Evolutionary conservation across 441 rosid species (phyloP).

Genomic region (Gossypium aridum): DNA sequence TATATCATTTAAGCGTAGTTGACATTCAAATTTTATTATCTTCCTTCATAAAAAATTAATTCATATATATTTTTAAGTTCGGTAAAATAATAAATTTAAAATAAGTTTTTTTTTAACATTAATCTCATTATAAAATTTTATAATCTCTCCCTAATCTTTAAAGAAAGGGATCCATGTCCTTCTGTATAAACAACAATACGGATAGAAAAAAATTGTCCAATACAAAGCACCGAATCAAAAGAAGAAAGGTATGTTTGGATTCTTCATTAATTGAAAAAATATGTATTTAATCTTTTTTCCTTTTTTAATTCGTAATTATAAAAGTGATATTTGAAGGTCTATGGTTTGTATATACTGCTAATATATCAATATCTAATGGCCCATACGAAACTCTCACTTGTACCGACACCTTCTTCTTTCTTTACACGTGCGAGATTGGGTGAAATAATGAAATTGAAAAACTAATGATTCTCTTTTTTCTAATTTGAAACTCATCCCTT

Average conservation of each 20-base stretch:
- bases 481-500: no score
- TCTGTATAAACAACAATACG: no score
- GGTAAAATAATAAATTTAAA: no score
- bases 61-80: no score
- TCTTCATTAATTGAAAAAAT: not conserved
- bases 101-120: no score
- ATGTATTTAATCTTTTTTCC: not conserved
- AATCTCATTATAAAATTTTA: no score
- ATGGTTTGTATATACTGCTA: not conserved
- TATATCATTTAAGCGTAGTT: no score
- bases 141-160: no score
- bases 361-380: not conserved
- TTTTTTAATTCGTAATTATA: not conserved
- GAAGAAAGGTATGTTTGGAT: slow-evolving; percentile 6
- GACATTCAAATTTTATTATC: no score
- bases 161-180: no score
- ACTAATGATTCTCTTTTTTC: no score
- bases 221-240: not conserved
- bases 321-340: not conserved
- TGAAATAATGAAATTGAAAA: not conserved
- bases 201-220: not conserved
- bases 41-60: no score
- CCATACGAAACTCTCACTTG: not conserved
- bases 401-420: slow-evolving; percentile 11
- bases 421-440: not conserved